Conservation (phyloP, 1,284 basidiomycete genomes). For the Rhodotorula mucilaginosa region DNA sequence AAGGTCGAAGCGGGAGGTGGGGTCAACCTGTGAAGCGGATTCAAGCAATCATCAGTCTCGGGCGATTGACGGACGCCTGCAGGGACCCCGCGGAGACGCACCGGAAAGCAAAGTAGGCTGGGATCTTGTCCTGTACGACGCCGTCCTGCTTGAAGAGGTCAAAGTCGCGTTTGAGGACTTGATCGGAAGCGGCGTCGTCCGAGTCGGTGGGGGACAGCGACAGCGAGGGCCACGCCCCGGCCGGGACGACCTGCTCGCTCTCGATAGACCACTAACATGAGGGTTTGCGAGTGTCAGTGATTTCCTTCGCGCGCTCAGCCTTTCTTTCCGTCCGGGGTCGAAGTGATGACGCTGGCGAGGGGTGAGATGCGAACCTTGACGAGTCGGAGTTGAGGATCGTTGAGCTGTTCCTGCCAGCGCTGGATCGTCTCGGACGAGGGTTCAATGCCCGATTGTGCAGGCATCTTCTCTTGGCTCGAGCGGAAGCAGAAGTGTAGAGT, state of each 20-base stretch:
- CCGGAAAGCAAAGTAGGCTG: conserved; percentile 29
- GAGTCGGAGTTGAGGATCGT: not conserved
- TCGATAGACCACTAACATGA: conserved; percentile 22
- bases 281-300: not conserved
- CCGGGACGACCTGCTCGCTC: conserved; percentile 23
- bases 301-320: not conserved
- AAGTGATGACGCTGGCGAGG: not conserved
- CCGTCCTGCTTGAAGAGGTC: conserved; percentile 14
- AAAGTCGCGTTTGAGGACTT: conserved; percentile 22
- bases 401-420: conserved; percentile 14
- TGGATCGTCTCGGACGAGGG: conserved; percentile 4
- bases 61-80: no score
- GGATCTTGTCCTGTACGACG: conserved; percentile 18
- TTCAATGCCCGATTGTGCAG: conserved; percentile 29
- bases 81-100: conserved; percentile 1
- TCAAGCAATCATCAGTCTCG: not conserved
- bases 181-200: not conserved
- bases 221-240: conserved; percentile 1
- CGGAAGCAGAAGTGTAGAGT: not conserved
- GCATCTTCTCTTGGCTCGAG: conserved; percentile 3
- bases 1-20: conserved; percentile 9
- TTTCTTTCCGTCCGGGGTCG: not conserved
- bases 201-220: not conserved
- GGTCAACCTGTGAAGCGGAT: conserved; percentile 1
- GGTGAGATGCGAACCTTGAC: conserved; percentile 26